Percentiles rank a stretch among this genome's conserved stretches.
phyloP scores from a whole-genome alignment of 202 grass and related monocot genomes.

The Musa balbisiana region DNA sequence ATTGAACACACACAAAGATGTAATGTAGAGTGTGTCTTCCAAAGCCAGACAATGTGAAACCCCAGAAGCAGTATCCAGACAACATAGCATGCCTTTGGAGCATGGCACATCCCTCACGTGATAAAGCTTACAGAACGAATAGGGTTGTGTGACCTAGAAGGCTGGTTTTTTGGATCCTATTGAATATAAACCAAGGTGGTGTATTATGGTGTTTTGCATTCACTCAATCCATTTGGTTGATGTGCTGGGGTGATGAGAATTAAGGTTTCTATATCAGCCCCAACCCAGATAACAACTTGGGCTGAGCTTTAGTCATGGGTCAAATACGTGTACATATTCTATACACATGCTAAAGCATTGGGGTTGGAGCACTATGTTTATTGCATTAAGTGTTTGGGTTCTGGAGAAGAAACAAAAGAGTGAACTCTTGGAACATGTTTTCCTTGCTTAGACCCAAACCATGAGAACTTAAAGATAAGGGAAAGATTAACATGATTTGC shows the following conservation, averaged over 20 bases:
- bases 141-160: neutral
- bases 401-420: neutral
- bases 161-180: neutral
- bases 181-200: too few relatives aligned
- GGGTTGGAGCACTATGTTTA: too few relatives aligned
- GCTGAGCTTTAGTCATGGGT: neutral
- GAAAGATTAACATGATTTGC: neutral
- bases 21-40: neutral
- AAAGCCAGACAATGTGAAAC: neutral
- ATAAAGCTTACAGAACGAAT: neutral
- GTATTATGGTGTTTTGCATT: neutral
- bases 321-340: neutral
- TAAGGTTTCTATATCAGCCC: too few relatives aligned
- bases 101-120: neutral
- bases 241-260: neutral
- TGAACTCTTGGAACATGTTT: neutral
- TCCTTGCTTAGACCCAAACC: neutral
- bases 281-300: neutral
- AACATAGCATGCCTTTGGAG: neutral
- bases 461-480: neutral
- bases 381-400: neutral
- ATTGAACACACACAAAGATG: neutral
- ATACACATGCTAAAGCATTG: neutral
- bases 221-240: neutral
- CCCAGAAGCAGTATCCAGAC: neutral